Base-by-base conservation (phyloP, 176 grass and related monocot genomes). In the Bothriochloa decipiens region DNA sequence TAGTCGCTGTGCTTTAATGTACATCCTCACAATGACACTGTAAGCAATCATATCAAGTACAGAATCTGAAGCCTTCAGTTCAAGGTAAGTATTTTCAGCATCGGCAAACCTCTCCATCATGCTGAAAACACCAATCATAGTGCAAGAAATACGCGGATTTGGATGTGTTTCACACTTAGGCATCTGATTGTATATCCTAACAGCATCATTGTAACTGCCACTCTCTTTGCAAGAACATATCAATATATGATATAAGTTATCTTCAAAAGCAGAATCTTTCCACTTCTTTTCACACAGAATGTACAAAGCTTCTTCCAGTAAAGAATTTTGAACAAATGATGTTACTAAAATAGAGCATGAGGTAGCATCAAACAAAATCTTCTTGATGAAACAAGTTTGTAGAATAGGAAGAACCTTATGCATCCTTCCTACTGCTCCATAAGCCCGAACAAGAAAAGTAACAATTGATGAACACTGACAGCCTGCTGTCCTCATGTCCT, bases 151-250 rank as follows among this genome's bases (percentile, higher is more conserved):
- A 79, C 90, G 87, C 68, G 93, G 86, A 95, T 98, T 98, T 57
- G 79, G 60, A 41, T 37, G 52, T 49, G n/a, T 86, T 82, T 32
- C 33, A 70, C 68, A 87, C 66, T 95, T 85, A 10, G 85, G 87
- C 87, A 93, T 91, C 39, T 92, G 87, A 69, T 58, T 84, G 73
- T 84, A 98, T 75, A 98, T 80, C 83, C 76, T 92, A 39, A 95
- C 73, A 86, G 89, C 89, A 93, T 89, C 83, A 18, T 89, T 86
- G 57, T 82, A 91, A 67, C 26, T 50, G n/a, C 87, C 77, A 70
- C 79, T 72, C 74, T 98, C 95, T 88, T 95, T 98, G 85, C 95
- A 98, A 66, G 77, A 88, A 88, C 95, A 95, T 82, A 98, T 95
- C 77, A 98, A 85, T 14, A 93, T 47, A 90, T 98, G 95, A 63